Conservation (phyloP, 228 moss, liverwort and hornwort species). For the Sphagnum fallax region DNA sequence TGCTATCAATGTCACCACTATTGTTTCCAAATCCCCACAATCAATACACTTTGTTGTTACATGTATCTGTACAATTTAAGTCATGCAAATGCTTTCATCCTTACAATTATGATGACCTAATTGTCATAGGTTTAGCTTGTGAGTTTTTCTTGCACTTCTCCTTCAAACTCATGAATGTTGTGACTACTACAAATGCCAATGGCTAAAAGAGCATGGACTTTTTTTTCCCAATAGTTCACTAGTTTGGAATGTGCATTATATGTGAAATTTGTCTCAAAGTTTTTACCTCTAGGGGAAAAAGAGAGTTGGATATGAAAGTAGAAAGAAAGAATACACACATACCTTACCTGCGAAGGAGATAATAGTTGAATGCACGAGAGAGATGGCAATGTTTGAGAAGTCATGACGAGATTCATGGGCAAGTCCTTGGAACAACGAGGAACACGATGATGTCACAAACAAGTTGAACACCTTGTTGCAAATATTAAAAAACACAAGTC, state of each 20-base stretch:
- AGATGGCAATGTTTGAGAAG: conserved; percentile 73
- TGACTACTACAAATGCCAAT: background rate
- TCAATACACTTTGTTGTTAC: too few species aligned
- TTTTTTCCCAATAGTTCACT: background rate
- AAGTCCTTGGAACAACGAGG: conserved; percentile 24
- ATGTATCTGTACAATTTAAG: too few species aligned
- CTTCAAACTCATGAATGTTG: background rate
- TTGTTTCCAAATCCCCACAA: conserved; percentile 5
- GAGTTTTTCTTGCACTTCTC: background rate
- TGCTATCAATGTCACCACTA: conserved; percentile 58
- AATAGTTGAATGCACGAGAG: conserved; percentile 69
- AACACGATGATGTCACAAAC: conserved; percentile 21
- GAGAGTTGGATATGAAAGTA: background rate
- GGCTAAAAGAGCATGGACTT: background rate
- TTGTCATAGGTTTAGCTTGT: too few species aligned
- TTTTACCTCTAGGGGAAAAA: background rate
- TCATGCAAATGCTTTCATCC: too few species aligned
- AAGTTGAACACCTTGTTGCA: conserved; percentile 34
- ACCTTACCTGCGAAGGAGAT: conserved; percentile 50
- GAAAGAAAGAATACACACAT: conserved; percentile 13
- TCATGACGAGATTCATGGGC: conserved; percentile 35
- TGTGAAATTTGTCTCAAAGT: too few species aligned
- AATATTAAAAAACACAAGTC: conserved; percentile 47
- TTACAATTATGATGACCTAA: too few species aligned
- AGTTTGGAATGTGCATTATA: background rate